Percentiles rank a stretch among this genome's conserved stretches.
These are phyloP conservation scores for Colletotrichum lupini DNA, from an alignment of 2,329 filamentous ascomycete genomes.

Conservation along the genomic window DNA sequence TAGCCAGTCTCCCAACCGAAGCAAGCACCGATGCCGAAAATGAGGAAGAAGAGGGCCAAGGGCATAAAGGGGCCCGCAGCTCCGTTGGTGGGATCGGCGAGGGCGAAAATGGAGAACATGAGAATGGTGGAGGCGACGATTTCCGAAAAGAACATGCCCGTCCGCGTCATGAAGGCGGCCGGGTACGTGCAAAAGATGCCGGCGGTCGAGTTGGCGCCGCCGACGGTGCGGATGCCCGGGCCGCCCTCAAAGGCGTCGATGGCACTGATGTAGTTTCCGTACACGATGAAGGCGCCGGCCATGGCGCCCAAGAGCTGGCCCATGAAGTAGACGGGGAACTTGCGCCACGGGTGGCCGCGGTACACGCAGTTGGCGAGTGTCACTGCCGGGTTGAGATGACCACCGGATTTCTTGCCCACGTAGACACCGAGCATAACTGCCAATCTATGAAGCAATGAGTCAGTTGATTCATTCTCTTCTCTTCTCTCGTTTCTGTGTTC, in stretches of 20 bases:
- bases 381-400: conserved; percentile 77
- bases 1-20: conserved; percentile 84
- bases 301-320: conserved; percentile 77
- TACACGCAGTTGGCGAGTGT: conserved; percentile 77
- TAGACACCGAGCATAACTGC: conserved; percentile 79
- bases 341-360: conserved; percentile 75
- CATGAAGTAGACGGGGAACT: conserved; percentile 74
- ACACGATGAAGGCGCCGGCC: conserved; percentile 65
- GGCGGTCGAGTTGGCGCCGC: conserved; percentile 68
- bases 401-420: conserved; percentile 72
- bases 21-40: conserved; percentile 78
- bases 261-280: conserved; percentile 72
- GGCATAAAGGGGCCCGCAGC: conserved; percentile 69
- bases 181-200: conserved; percentile 82
- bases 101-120: conserved; percentile 78
- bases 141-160: conserved; percentile 77
- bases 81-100: conserved; percentile 68
- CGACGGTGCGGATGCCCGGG: conserved; percentile 69
- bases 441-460: conserved; percentile 51
- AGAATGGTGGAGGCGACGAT: conserved; percentile 75
- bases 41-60: conserved; percentile 75
- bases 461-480: neutral
- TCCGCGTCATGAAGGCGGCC: conserved; percentile 71
- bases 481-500: conserved; percentile 2
- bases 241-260: conserved; percentile 74